Base-by-base conservation (phyloP, 2,329 filamentous ascomycete species). In the Calonectria pteridis region DNA sequence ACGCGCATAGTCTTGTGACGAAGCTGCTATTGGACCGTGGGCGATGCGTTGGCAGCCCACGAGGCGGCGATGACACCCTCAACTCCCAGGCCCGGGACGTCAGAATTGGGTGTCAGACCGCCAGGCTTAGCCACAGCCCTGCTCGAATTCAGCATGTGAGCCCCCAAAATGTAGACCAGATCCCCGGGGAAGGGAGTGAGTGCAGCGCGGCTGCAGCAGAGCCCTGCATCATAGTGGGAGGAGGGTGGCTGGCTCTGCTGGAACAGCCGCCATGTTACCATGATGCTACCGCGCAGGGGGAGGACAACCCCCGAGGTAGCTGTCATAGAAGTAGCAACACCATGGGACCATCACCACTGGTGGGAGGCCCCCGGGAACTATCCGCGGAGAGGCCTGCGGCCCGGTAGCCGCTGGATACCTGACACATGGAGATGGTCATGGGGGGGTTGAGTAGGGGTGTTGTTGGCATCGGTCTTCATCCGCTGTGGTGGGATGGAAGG, bases 351-450 rank as follows among this genome's bases (percentile, higher is more conserved):
- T n/a, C 46, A 28, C 23, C 13, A 18, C 33, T 28, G 31, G 23
- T 16, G 50, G 35, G n/a, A 29, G 68, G 31, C 20, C 64, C 66
- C 43, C 67, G 68, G 68, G 68, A 71, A 28, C 28, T 51, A 35
- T 28, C 59, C 59, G 49, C 64, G 64, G 59, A 55, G 26, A 49
- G 26, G 33, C 35, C 37, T 35, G 46, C 70, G 70, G 70, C 33
- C 70, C 70, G 70, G 31, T 11, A 49, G 35, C 69, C 69, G 69
- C 53, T 63, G 63, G 53, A 64, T 64, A 59, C 53, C 64, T 72
- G 70, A 50, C 70, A 72, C 64, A 72, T 67, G 70, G 64, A 53
- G 35, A 49, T 63, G 70, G 67, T 67, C 64, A 68, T 68, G 64
- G 37, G 63, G 35, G 69, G 49, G 31, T 14, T 14, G 23, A 10